Evolutionary conservation across 2,329 filamentous ascomycete genomes (phyloP), one percentile per base, ranked within the genome.

Genomic region (Stylonectria norvegica): DNA sequence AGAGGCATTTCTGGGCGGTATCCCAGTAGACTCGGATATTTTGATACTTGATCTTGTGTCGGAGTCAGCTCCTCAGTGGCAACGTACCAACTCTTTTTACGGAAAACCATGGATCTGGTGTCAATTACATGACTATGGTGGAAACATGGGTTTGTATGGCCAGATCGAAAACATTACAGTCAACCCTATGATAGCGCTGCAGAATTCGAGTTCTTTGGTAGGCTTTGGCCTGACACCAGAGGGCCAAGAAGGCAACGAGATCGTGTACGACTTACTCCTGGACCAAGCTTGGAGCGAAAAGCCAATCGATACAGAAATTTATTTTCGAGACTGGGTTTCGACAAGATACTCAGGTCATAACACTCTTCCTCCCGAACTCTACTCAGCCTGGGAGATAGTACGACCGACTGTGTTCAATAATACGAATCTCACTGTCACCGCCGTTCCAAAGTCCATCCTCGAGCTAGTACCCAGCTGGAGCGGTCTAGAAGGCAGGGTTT

Each of bases 61-160:
- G 0, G 73, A 77, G 43, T 65, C 63, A 5, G 51, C 63, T 7
- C 73, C 73, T 0, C 68, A 75, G 42, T 77, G 74, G 73, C 67
- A 69, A 47, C 61, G 69, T 7, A 74, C 71, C 1, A 63, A 70
- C 12, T 69, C 66, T 0, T 78, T 73, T 51, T 70, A 66, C 42
- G 72, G 72, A 14, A 75, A 75, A 47, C 67, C 70, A 0, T 77
- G 73, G 72, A 68, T 76, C 23, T 76, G 73, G 73, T 75, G 72
- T 47, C 60, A 75, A 47, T 55, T 77, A 5, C 73, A 76, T 47
- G 64, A 67, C 43, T 76, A 70, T 42, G 73, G 73, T 5, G 70
- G 68, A 12, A 74, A 69, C 47, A 64, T 67, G 60, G 72, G 70
- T 1, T 45, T 76, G 2, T 75, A 75, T 43, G 73, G 72, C 2